Evolutionary conservation across 768 basidiomycete species (phyloP), one percentile per base, ranked within the genome.

Genomic region (Dictyophora rubrovolvata): DNA sequence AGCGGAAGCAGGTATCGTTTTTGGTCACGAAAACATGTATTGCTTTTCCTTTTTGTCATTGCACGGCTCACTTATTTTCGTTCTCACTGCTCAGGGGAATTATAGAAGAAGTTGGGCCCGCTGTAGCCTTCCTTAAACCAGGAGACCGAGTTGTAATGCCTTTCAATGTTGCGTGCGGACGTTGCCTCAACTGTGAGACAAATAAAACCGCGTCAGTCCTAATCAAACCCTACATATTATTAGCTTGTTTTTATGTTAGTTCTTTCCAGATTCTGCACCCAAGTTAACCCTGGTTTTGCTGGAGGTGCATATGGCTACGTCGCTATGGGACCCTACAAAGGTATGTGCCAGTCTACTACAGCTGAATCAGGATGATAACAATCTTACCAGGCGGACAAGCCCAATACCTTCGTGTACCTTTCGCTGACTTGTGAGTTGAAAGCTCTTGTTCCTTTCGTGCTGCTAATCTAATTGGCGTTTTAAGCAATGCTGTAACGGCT

Each of bases 91-190:
- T 51, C n/a, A 51, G 50, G 77, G 79, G 79, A 18, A 73, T 81
- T 47, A 75, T 81, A 35, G 76, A 79, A 74, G 76, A 79, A 69
- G 70, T 77, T 3, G 79, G 77, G 7, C 48, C 62, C 35, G 78
- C 72, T 5, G 76, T 80, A 1, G 72, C 74, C 0, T 70, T 78
- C 9, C 65, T 82, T 48, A 77, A 80, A 69, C 76, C 77, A 60
- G 81, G 80, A 14, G 81, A 82, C 63, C 74, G 81, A 33, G 79
- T 82, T n/a, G 79, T 82, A 21, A 77, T 81, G 74, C 81, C 79
- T 0, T 81, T 81, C 71, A 81, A 81, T 59, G 80, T 82, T 33
- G 79, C 78, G 0, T 81, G 80, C 62, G 80, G 81, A 16, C 76
- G 79, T 18, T 82, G 80, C 71, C 62, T 72, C 60, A 83, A 83